Base-by-base conservation (phyloP, 768 basidiomycete species). In the Tulasnella sp. region DNA sequence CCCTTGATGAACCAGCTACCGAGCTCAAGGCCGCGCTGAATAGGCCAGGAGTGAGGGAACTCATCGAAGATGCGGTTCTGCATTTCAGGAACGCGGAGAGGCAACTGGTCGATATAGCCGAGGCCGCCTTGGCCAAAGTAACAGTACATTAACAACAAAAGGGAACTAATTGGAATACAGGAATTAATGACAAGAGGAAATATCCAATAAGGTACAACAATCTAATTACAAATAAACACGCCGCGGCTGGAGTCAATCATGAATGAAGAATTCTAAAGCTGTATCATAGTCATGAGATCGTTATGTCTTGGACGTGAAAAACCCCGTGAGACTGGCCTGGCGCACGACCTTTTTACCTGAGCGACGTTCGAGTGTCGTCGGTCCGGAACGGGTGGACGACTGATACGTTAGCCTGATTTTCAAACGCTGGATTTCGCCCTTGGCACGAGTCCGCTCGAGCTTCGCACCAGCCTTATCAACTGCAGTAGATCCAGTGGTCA, bases 21-120 rank as follows among this genome's bases (percentile, higher is more conserved):
- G 46, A 36, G 14, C 31, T 63, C 4, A 55, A 59, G 14, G 49
- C 45, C 9, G 62, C 57, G 15, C 50, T 64, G 7, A 57, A 32
- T 19, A 42, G 53, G 14, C 57, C 61, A 7, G 46, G 56, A 1
- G 36, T 59, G 1, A 29, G 37, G 41, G 49, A 54, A 21, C 25
- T 54, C 3, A 60, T 60, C 23, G 50, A 55, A 32, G 53, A 60
- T 27, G 59, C 59, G n/a, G 39, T 60, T 25, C n/a, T 15, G n/a
- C 42, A 45, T n/a, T 57, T 57, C 42, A 46, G 29, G 17, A 57
- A 48, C 4, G 42, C 55, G 4, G 55, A 57, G 42, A 48, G 48
- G 1, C 42, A 42, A 21, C 45, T 57, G 8, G 15, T 57, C 19
- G 45, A n/a, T 21, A 1, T 57, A 4, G 55, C 55, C 35, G 42